phyloP scores from a whole-genome alignment of 306 rosid species.

The Astragalus membranaceus region DNA sequence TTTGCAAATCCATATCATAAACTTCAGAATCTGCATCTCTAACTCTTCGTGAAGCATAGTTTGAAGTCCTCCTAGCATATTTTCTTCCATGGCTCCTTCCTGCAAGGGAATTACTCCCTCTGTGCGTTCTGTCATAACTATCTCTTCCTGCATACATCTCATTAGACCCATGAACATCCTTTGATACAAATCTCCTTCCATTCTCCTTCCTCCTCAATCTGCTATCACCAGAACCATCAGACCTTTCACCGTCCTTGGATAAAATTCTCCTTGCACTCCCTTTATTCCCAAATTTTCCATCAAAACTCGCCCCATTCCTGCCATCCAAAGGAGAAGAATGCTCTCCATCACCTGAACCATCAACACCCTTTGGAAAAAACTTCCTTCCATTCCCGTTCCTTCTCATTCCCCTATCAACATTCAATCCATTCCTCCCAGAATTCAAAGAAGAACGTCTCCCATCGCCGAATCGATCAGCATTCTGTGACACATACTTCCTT shows the following conservation, averaged over 20 bases:
- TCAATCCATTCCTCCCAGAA: slow-evolving; percentile 17
- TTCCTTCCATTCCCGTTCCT: slow-evolving; percentile 13
- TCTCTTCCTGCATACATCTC: slow-evolving; percentile 26
- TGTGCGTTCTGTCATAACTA: slow-evolving; percentile 36
- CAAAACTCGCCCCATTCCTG: slow-evolving; percentile 11
- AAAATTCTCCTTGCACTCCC: slow-evolving; percentile 26
- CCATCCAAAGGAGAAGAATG: slow-evolving; percentile 14
- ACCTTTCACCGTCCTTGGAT: slow-evolving; percentile 21
- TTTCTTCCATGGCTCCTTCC: slow-evolving; percentile 22
- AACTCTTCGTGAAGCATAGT: slow-evolving; percentile 25
- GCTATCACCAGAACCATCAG: slow-evolving; percentile 30
- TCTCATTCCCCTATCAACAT: slow-evolving; percentile 21
- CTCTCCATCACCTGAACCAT: slow-evolving; percentile 16
- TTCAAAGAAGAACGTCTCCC: neutral
- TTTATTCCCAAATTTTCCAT: slow-evolving; percentile 33
- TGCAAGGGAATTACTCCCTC: slow-evolving; percentile 16
- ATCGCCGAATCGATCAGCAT: slow-evolving; percentile 7
- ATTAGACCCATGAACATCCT: slow-evolving; percentile 28
- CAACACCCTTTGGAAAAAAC: neutral
- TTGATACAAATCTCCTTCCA: slow-evolving; percentile 29
- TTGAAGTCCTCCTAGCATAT: neutral
- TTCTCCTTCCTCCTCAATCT: slow-evolving; percentile 24
- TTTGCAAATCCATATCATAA: slow-evolving; percentile 66
- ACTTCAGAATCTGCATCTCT: slow-evolving; percentile 40
- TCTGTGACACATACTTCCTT: slow-evolving; percentile 19